These are phyloP conservation scores for Podaxis sp. DNA, from an alignment of 768 basidiomycete species.

Conservation along the genomic window DNA sequence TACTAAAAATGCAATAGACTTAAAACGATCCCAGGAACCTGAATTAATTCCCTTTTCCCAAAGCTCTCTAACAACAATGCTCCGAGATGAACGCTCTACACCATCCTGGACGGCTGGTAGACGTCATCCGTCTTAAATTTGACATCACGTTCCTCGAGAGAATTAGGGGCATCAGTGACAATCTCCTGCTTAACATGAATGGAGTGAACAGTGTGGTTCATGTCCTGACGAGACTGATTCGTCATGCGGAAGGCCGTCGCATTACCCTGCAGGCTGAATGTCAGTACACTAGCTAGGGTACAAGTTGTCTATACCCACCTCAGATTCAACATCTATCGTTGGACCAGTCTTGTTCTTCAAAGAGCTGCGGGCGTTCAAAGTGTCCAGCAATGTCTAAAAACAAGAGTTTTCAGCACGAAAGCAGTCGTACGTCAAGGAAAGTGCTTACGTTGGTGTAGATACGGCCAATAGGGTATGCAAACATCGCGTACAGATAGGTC, in stretches of 20 bases:
- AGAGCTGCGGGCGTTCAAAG: conserved; percentile 29
- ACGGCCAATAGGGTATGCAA: conserved; percentile 33
- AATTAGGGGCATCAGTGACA: conserved; percentile 19
- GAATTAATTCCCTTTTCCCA: background rate
- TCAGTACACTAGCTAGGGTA: background rate
- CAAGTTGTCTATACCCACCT: conserved; percentile 15
- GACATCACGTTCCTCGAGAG: conserved; percentile 14
- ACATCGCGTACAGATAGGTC: conserved; percentile 35
- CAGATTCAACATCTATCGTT: conserved; percentile 26
- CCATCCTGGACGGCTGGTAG: background rate
- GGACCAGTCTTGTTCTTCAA: conserved; percentile 22
- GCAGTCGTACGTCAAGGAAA: conserved; percentile 16
- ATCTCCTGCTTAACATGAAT: conserved; percentile 31
- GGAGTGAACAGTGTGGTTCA: conserved; percentile 21
- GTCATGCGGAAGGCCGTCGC: conserved; percentile 28
- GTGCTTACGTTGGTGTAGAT: conserved; percentile 48
- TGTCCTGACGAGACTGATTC: conserved; percentile 20
- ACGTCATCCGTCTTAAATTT: conserved; percentile 23
- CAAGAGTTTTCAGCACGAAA: background rate
- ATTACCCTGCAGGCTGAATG: conserved; percentile 2
- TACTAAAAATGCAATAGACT: background rate
- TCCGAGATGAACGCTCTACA: background rate
- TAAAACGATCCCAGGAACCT: background rate
- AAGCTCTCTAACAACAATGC: background rate
- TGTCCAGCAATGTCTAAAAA: conserved; percentile 39